Percentiles rank a stretch among this genome's conserved stretches.
These are phyloP conservation scores for Oxytropis ochrocephala DNA, from an alignment of 306 rosid genomes.

Conservation along the genomic window DNA sequence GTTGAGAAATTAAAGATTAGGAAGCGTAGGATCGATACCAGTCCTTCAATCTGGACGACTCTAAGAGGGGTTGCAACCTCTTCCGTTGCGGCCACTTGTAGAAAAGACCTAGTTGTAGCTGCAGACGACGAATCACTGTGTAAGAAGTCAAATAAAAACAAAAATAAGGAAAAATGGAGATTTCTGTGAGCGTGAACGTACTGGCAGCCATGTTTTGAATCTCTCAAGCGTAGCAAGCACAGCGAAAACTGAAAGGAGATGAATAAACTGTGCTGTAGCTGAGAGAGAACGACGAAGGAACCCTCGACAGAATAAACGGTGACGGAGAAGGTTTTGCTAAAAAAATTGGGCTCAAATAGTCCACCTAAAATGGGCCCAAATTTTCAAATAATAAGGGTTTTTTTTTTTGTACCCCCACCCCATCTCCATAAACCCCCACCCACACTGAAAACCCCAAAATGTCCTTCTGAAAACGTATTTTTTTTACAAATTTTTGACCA, in stretches of 20 bases:
- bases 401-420: too few species aligned
- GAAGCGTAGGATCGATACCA: conserved; percentile 39
- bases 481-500: too few species aligned
- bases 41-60: conserved; percentile 91
- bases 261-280: background rate
- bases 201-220: conserved; percentile 25
- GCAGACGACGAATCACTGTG: conserved; percentile 12
- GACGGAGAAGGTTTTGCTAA: conserved; percentile 9
- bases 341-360: conserved; percentile 15
- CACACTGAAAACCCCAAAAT: too few species aligned
- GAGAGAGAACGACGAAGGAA: background rate
- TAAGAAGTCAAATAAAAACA: background rate
- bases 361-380: background rate
- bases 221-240: background rate
- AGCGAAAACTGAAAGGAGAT: background rate
- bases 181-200: background rate
- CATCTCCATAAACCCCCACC: too few species aligned
- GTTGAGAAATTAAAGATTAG: background rate
- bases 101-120: conserved; percentile 72
- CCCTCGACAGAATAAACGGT: conserved; percentile 12
- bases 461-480: too few species aligned
- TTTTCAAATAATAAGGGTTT: background rate
- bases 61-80: conserved; percentile 84
- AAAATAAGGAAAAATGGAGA: background rate
- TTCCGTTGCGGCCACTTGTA: conserved; percentile 86